Conservation (phyloP, 1,284 basidiomycete species). For the Exobasidium cylindrosporum region DNA sequence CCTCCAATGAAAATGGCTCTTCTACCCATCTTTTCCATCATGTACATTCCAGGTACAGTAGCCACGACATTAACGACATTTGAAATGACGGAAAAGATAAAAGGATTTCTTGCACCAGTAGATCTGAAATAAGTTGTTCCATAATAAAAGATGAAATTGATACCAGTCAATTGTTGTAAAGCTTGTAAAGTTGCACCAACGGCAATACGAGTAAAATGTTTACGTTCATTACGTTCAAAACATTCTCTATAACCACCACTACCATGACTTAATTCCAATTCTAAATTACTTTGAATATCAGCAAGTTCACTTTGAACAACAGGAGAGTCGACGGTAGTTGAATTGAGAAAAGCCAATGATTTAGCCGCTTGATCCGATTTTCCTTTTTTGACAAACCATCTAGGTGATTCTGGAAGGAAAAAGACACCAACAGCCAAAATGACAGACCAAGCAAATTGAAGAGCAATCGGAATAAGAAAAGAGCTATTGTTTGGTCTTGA, state of each 20-base stretch:
- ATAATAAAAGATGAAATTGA: constrained; percentile 72
- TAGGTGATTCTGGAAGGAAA: constrained; percentile 71
- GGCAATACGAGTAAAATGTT: constrained; percentile 69
- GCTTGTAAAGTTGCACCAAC: constrained; percentile 69
- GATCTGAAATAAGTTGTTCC: constrained; percentile 35
- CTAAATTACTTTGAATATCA: constrained; percentile 70
- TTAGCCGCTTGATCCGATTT: constrained; percentile 63
- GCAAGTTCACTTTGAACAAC: constrained; percentile 39
- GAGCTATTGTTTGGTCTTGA: constrained; percentile 56
- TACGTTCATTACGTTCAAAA: constrained; percentile 65
- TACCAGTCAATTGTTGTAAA: constrained; percentile 66
- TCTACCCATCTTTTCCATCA: constrained; percentile 57
- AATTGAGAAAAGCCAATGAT: constrained; percentile 61
- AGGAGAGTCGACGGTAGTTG: constrained; percentile 33
- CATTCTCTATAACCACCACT: constrained; percentile 63
- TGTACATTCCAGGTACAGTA: constrained; percentile 44
- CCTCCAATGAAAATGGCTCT: constrained; percentile 59
- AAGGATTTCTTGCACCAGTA: constrained; percentile 37
- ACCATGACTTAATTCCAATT: constrained; percentile 62
- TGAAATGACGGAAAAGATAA: constrained; percentile 53
- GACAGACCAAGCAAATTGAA: constrained; percentile 62
- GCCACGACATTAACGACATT: constrained; percentile 56
- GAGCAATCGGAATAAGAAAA: constrained; percentile 74
- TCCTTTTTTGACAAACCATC: constrained; percentile 75
- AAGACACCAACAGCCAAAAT: constrained; percentile 58